Evolutionary conservation across 345 rosid species (phyloP), one percentile per base, ranked within the genome.

Genomic region (Pseudoturritis turrita): DNA sequence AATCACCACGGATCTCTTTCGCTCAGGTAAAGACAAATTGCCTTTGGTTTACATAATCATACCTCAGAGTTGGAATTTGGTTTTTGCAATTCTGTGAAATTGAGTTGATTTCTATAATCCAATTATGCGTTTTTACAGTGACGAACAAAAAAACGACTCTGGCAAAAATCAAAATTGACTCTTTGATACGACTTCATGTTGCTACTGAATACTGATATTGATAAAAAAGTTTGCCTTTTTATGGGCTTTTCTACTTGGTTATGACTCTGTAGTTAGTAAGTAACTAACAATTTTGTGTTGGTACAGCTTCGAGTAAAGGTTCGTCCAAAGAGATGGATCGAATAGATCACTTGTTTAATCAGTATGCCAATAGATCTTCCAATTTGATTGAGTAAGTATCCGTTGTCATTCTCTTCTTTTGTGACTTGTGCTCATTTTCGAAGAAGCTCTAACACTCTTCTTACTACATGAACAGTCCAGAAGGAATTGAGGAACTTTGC

Each of bases 401-500:
- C 37, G 11, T 33, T 8, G 37, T 7, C 1, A 4, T 39, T 25
- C 7, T 51, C n/a, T 22, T 65, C 39, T 64, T n/a, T 43, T 45
- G 17, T 14, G 6, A 19, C 12, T 33, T 17, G 2, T 12, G 25
- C 51, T 46, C 21, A 45, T 60, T 39, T 26, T 6, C 2, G 45
- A 54, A 28, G 23, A 10, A 19, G 7, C 5, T 21, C 35, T 15
- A 50, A 49, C n/a, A 13, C 40, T 62, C 39, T 35, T 65, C 11
- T 23, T 62, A 33, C 41, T 35, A 37, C 23, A 60, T 82, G 40
- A 74, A 78, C 96, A 95, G 99, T 68, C 99, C 99, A 36, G 99
- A 89, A 82, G 96, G 96, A 71, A 95, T 95, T 22, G 99, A 91
- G 79, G 57, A 74, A 76, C 85, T 95, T 28, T 95, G 99, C 79